A percentile compares a stretch with the other conserved stretches of the same genome.
Conservation (phyloP, 2,329 filamentous ascomycete species). For the Davidsoniella eucalypti region DNA sequence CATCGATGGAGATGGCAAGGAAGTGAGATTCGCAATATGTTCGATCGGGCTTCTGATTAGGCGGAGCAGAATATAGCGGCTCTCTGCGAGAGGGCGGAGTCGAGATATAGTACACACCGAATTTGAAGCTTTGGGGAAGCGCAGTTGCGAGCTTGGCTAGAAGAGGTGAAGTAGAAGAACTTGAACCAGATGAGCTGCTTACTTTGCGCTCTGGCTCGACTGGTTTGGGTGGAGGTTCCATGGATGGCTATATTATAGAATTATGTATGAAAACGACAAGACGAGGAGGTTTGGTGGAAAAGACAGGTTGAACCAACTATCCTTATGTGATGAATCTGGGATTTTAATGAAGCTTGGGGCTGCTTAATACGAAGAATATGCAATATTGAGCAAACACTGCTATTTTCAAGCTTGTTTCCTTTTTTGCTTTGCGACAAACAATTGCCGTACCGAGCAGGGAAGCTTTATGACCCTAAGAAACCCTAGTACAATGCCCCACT, state of each 20-base stretch:
- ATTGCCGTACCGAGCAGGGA: not conserved
- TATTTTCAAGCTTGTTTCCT: too few species aligned
- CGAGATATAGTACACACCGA: slow-evolving; percentile 72
- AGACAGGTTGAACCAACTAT: not conserved
- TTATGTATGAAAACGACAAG: not conserved
- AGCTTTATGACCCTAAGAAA: not conserved
- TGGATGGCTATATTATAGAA: not conserved
- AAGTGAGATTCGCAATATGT: slow-evolving; percentile 84
- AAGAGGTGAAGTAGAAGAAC: slow-evolving; percentile 1
- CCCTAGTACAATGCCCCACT: slow-evolving; percentile 5
- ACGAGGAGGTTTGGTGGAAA: not conserved
- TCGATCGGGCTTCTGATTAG: slow-evolving; percentile 51
- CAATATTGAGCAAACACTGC: too few species aligned
- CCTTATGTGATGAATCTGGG: too few species aligned
- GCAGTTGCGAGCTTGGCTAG: slow-evolving; percentile 29
- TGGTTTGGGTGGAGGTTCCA: slow-evolving; percentile 7
- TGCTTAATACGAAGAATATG: too few species aligned
- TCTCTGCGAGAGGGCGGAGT: slow-evolving; percentile 61
- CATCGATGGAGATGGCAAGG: slow-evolving; percentile 34
- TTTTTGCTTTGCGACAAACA: too few species aligned
- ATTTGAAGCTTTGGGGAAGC: slow-evolving; percentile 37
- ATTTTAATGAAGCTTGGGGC: too few species aligned
- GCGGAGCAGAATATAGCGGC: slow-evolving; percentile 65
- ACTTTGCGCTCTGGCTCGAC: slow-evolving; percentile 14
- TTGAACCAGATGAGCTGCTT: slow-evolving; percentile 8